Evolutionary conservation across 2,329 filamentous ascomycete species (phyloP), one percentile per base, ranked within the genome.

Genomic region (Fusarium sp.): DNA sequence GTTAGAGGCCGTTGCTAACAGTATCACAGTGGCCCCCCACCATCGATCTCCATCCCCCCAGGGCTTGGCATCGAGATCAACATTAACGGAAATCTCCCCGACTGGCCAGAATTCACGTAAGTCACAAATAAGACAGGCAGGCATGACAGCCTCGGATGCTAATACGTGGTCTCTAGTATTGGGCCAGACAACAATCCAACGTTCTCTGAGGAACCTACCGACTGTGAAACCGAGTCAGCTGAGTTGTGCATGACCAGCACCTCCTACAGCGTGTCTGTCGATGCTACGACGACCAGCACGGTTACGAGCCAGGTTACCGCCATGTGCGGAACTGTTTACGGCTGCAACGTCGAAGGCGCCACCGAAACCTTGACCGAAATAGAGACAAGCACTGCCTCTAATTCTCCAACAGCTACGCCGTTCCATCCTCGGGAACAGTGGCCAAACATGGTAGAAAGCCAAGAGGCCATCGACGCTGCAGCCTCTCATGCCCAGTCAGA

Each of bases 311-410:
- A 58, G 4, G 22, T 60, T 6, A 45, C 31, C 7, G 59, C 65
- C 14, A 59, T 50, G 10, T 67, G 65, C 29, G 65, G 52, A 18
- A 64, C 42, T 0, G 20, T 68, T 9, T 64, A 64, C n/a, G 61
- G 66, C 34, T 68, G 61, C 40, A 38, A 64, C 18, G 54, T 64
- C 27, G n/a, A 60, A 9, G 66, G 37, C 6, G 24, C 24, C 6
- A 20, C 18, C 2, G 16, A 22, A 11, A 45, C 18, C 20, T 4
- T 27, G 7, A 54, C 45, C 1, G 22, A 54, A 22, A 54, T 34
- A 6, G 27, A 3, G 9, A 52, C 27, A 22, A 64, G 34, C 18
- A 65, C 54, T 27, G 64, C 47, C 24, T 31, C 47, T 8, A 4
- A 52, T 1, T 18, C 27, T 6, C 18, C 18, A 3, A 27, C 14